A percentile compares a stretch with the other conserved stretches of the same genome.
These are phyloP conservation scores for Bremia lactucae DNA, from an alignment of 352 stramenopile genomes.

Conservation along the genomic window DNA sequence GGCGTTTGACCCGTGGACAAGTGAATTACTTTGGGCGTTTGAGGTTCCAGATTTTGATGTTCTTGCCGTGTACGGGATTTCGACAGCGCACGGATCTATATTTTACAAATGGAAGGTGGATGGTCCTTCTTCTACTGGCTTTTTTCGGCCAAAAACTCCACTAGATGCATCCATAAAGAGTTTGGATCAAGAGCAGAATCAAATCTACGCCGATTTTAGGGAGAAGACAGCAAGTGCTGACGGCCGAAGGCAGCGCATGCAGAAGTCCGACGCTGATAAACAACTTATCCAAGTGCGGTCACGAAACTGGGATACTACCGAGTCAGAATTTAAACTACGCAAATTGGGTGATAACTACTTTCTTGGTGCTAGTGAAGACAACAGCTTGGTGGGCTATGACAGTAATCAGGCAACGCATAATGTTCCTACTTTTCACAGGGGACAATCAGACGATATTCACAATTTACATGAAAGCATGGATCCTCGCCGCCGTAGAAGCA, in stretches of 20 bases:
- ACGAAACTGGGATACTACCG: slow-evolving; percentile 26
- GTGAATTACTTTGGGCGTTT: slow-evolving; percentile 62
- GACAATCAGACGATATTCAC: slow-evolving; percentile 12
- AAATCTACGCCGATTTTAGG: slow-evolving; percentile 5
- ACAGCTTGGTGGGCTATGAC: slow-evolving; percentile 14
- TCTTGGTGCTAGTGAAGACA: slow-evolving; percentile 33
- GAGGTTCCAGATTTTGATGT: slow-evolving; percentile 62
- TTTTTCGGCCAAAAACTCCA: neutral
- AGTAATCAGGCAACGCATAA: slow-evolving; percentile 1
- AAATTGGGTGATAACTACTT: slow-evolving; percentile 53
- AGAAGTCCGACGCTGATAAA: slow-evolving; percentile 6
- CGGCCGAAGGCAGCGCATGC: neutral
- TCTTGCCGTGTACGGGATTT: slow-evolving; percentile 57
- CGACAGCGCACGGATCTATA: slow-evolving; percentile 30
- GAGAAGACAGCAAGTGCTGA: neutral
- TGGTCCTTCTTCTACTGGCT: slow-evolving; percentile 41
- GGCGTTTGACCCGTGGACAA: slow-evolving; percentile 60
- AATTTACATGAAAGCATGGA: slow-evolving; percentile 21
- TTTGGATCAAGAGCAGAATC: slow-evolving; percentile 1
- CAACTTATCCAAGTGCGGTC: slow-evolving; percentile 18
- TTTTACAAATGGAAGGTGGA: slow-evolving; percentile 72
- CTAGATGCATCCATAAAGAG: neutral
- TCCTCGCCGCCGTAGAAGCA: slow-evolving; percentile 13
- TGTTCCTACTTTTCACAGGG: slow-evolving; percentile 19
- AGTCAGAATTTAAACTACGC: slow-evolving; percentile 39